These are phyloP conservation scores for Myrica gale DNA, from an alignment of 306 rosid genomes.

Conservation along the genomic window DNA sequence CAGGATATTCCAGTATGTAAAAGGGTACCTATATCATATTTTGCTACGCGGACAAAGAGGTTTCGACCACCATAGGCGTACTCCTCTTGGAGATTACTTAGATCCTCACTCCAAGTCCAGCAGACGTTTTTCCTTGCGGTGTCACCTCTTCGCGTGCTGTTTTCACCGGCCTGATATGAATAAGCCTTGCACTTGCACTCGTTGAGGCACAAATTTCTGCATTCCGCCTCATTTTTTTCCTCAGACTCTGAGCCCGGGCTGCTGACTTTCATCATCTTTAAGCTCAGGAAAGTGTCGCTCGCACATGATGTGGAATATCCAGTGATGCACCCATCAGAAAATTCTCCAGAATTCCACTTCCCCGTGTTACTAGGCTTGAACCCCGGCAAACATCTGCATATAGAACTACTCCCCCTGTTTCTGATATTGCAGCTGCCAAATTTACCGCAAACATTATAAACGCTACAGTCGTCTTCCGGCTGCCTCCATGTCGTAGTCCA, in stretches of 20 bases:
- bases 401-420: not conserved
- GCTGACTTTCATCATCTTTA: conserved; percentile 10
- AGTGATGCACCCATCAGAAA: not conserved
- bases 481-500: not conserved
- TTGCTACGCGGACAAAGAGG: conserved; percentile 23
- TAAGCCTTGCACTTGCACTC: conserved; percentile 33
- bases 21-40: conserved; percentile 37
- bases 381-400: conserved; percentile 51
- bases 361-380: not conserved
- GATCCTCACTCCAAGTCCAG: conserved; percentile 22
- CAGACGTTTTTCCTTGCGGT: not conserved
- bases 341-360: not conserved
- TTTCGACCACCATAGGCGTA: not conserved
- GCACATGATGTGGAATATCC: not conserved
- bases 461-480: conserved; percentile 24
- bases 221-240: conserved; percentile 8
- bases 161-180: conserved; percentile 30
- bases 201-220: conserved; percentile 17
- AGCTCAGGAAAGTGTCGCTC: conserved; percentile 20
- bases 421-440: conserved; percentile 29
- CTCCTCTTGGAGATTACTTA: conserved; percentile 29
- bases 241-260: fast-evolving
- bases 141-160: not conserved
- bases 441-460: conserved; percentile 31
- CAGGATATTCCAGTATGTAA: too few species aligned